A percentile compares a stretch with the other conserved stretches of the same genome.
Conservation (phyloP, 306 rosid genomes). For the Neltuma alba region DNA sequence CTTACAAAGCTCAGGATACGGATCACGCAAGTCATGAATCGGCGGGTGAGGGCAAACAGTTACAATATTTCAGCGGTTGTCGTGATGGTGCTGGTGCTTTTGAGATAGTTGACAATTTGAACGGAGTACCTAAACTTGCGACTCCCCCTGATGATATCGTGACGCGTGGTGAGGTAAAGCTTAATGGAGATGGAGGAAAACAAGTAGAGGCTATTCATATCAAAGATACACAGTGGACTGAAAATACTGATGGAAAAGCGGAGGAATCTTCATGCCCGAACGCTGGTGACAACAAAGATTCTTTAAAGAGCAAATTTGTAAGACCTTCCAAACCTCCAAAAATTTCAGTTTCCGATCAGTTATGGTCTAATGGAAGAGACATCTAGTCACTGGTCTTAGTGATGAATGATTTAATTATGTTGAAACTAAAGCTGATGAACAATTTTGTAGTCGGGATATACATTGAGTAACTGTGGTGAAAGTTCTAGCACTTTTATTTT, state of each 20-base stretch:
- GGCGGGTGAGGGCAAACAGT: neutral
- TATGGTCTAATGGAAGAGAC: neutral
- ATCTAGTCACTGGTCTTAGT: neutral
- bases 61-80: slow-evolving; percentile 4
- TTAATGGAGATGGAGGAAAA: slow-evolving; percentile 12
- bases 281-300: slow-evolving; percentile 6
- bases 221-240: neutral
- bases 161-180: slow-evolving; percentile 3
- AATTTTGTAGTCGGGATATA: neutral
- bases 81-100: neutral
- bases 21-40: neutral
- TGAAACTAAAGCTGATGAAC: neutral
- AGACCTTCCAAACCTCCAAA: neutral
- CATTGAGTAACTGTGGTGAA: neutral
- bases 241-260: slow-evolving; percentile 1
- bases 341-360: neutral
- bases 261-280: slow-evolving; percentile 17
- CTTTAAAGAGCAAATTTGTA: slow-evolving; percentile 47
- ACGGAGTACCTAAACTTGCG: slow-evolving; percentile 26
- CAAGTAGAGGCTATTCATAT: slow-evolving; percentile 11
- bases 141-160: slow-evolving; percentile 52
- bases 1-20: slow-evolving; percentile 4
- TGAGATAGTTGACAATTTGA: slow-evolving; percentile 14
- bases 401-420: neutral
- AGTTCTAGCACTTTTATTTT: neutral